Evolutionary conservation across 352 stramenopile genomes (phyloP), one percentile per base, ranked within the genome.

Genomic region (Pythium phragmiticola): DNA sequence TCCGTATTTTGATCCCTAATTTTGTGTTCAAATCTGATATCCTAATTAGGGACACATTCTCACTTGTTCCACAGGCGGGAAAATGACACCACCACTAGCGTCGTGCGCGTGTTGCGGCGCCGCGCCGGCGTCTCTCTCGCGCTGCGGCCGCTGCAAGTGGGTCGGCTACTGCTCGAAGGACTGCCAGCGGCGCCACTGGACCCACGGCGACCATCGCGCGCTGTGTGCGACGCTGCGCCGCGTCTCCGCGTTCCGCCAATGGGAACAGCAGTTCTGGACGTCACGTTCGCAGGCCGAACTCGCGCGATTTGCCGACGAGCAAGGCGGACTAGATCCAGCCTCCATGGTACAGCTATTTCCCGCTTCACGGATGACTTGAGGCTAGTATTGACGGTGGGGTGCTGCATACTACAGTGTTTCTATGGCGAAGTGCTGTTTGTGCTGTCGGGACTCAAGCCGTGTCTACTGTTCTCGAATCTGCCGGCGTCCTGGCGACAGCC

Each of bases 351-450:
- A 30, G 26, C 26, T 5, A 30, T 30, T 5, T 30, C 26, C 26
- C 26, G 2, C 26, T 30, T 0, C 26, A 30, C 26, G 26, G 26
- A 30, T 30, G 4, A 30, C 26, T 30, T 30, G 26, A 30, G 26
- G 4, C 26, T 30, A 3, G 26, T 21, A 36, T 21, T 21, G 43
- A 9, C 48, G 2, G 16, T 5, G 6, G 7, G 11, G 46, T 52
- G 19, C 19, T 52, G 9, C n/a, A 52, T n/a, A 7, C 9, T 45
- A 0, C 41, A 63, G 57, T 41, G 45, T 28, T 92, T 90, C 69
- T 90, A 79, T 65, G 84, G 84, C 5, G 84, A 93, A 70, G 75
- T 91, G 57, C 66, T 89, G 17, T 93, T 93, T 58, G 50, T 86
- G 5, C 68, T 88, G 9, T 52, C 55, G 9, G 80, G 80, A 11